Evolutionary conservation across 163 green algal genomes (phyloP), one percentile per base, ranked within the genome.

Genomic region (Chlamydomonas reinhardtii): DNA sequence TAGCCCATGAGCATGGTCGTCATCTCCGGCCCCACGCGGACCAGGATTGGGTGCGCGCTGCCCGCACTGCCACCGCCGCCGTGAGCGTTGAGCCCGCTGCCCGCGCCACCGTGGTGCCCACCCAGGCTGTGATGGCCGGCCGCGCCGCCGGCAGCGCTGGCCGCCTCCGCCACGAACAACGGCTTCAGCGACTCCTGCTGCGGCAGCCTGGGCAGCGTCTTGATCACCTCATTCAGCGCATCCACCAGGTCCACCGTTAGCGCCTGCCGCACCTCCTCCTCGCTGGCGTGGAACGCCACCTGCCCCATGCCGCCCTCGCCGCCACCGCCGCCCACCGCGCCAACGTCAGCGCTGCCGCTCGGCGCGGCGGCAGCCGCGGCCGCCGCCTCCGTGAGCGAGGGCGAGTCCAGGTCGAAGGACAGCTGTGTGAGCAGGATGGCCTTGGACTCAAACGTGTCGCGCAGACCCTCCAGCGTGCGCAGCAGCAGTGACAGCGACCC

Each of bases 181-280:
- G 78, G 56, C 34, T 76, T 84, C 48, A 95, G 91, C 35, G 83
- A 64, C 39, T 94, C 88, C 61, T 85, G 85, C 70, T 89, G 78
- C 66, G 94, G 87, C 62, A 96, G 48, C 14, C 93, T 86, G 12
- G 93, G 93, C 43, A 94, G 84, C 4, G 43, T 66, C n/a, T 91
- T 86, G 71, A 95, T 76, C 19, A 86, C 61, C 54, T 82, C 39
- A 34, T 93, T 90, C 48, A 94, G 86, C 17, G 79, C 85, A 32
- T 96, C 92, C 35, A 95, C 82, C 62, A 95, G 35, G 66, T 92
- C 83, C 20, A 52, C 83, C 17, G 89, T 89, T n/a, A 95, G 85
- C 43, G 83, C 81, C 78, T 76, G 37, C 12, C 81, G 81, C 29
- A 87, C 81, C 35, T 80, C 81, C 22, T 87, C 81, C 56, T 87